Percentiles rank a stretch among this genome's conserved stretches.
Conservation (phyloP, 139 green algal genomes). For the Picochlorum sp. region DNA sequence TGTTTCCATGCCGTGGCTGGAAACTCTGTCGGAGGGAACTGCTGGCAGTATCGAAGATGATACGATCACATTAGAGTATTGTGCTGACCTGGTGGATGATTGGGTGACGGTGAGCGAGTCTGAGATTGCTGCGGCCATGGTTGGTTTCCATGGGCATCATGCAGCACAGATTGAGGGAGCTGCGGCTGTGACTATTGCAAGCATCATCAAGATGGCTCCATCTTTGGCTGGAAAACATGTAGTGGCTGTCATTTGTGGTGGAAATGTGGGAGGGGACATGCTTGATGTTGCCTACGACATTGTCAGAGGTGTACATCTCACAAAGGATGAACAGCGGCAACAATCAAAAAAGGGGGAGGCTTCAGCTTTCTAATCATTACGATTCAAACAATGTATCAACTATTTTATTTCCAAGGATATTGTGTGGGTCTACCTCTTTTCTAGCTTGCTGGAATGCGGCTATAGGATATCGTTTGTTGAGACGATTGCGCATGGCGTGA, state of each 20-base stretch:
- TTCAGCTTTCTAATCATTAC: too few relatives aligned
- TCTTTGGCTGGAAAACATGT: conserved; percentile 20
- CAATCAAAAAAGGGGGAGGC: too few relatives aligned
- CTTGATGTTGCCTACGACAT: conserved; percentile 16
- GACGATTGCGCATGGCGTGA: conserved; percentile 20
- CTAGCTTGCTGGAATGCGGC: conserved; percentile 45
- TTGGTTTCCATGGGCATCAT: conserved; percentile 32
- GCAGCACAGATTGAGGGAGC: conserved; percentile 45
- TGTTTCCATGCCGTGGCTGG: conserved; percentile 4
- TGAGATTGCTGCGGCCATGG: conserved; percentile 51
- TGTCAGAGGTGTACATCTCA: background rate
- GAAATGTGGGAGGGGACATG: conserved; percentile 35
- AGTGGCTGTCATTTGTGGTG: conserved; percentile 47
- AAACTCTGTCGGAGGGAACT: conserved; percentile 37
- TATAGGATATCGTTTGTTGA: conserved; percentile 45
- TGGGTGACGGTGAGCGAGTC: conserved; percentile 42
- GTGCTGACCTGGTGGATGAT: conserved; percentile 40
- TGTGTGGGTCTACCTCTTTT: conserved; percentile 69
- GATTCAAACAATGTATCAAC: conserved; percentile 57
- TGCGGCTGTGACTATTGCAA: conserved; percentile 44
- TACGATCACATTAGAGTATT: conserved; percentile 40
- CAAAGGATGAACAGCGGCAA: background rate
- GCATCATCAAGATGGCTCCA: conserved; percentile 17
- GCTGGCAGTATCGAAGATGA: conserved; percentile 45
- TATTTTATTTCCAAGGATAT: conserved; percentile 71